Base-by-base conservation (phyloP, 768 basidiomycete genomes). In the Rhizopogon rudus region DNA sequence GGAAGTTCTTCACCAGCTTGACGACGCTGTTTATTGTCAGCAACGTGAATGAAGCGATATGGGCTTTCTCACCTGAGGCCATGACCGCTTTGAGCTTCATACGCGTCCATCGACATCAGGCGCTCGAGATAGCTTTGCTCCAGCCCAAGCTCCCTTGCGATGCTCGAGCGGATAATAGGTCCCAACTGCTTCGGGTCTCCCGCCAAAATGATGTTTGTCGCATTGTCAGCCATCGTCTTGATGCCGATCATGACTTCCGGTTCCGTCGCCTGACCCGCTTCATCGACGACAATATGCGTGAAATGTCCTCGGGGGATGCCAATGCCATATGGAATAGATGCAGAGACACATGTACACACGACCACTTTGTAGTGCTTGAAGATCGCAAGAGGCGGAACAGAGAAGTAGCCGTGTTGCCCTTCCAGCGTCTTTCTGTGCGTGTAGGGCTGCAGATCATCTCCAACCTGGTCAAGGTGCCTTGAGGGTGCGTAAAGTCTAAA, bases 171-270 rank as follows among this genome's bases (percentile, higher is more conserved):
- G 49, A 88, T 79, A 54, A 88, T 81, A 0, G 87, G 87, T 0
- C 87, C 85, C 8, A 88, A 73, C 60, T 88, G 87, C 67, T 83
- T 85, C 0, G 81, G 86, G 61, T 90, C 87, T 0, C 87, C 87
- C 1, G 84, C 80, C 0, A 90, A 71, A 3, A 88, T 65, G 25
- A 88, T 67, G 46, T 81, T 84, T 0, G 86, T 88, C 0, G 60
- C 53, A 4, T 64, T 65, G 52, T 78, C 73, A 0, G 82, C 80
- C 66, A 86, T 74, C 1, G 80, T 81, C 69, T 83, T 83, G 68
- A 88, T 78, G 0, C 80, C 67, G 14, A 86, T 75, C 67, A 86
- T 82, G 0, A 75, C 74, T 63, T 88, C 86, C 0, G 86, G 83
- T 64, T 89, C 87, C 0, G 81, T 83, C 2, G 85, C 84, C 61